A percentile compares a stretch with the other conserved stretches of the same genome.
Evolutionary conservation across 2,329 filamentous ascomycete species (phyloP).

Genomic region (Beauveria sp.): DNA sequence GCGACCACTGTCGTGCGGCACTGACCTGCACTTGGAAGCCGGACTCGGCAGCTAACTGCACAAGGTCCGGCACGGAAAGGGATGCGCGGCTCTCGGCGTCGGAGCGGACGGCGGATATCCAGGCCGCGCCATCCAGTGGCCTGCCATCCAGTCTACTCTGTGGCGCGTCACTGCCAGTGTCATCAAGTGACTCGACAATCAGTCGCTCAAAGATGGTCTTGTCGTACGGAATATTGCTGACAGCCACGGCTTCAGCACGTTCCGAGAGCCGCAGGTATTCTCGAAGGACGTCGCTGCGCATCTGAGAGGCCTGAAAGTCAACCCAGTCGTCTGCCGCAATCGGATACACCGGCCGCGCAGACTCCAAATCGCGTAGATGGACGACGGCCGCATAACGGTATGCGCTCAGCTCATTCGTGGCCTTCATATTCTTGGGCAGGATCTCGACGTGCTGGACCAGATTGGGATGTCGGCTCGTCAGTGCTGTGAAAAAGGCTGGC

Average conservation of each 20-base stretch:
- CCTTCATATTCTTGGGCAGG: slow-evolving; percentile 21
- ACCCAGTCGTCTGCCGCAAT: slow-evolving; percentile 10
- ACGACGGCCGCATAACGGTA: slow-evolving; percentile 23
- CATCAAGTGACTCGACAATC: slow-evolving; percentile 13
- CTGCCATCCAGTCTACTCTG: no score
- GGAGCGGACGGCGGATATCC: slow-evolving; percentile 7
- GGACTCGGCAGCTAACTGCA: slow-evolving; percentile 19
- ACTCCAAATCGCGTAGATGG: slow-evolving; percentile 9
- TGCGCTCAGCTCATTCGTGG: slow-evolving; percentile 22
- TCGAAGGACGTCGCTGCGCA: slow-evolving; percentile 12
- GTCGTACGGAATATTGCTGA: slow-evolving; percentile 21
- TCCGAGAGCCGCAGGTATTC: slow-evolving; percentile 10
- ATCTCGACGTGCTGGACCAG: slow-evolving; percentile 21
- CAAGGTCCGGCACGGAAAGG: slow-evolving; percentile 15
- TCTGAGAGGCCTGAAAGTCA: not conserved
- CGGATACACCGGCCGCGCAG: slow-evolving; percentile 3
- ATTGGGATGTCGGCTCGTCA: slow-evolving; percentile 11
- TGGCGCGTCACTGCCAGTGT: not conserved
- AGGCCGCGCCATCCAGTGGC: slow-evolving; percentile 1
- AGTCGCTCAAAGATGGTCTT: slow-evolving; percentile 24
- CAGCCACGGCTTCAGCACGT: not conserved
- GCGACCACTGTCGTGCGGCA: slow-evolving; percentile 32
- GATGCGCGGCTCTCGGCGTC: slow-evolving; percentile 7
- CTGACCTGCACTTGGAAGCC: slow-evolving; percentile 40
- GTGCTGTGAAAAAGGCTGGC: slow-evolving; percentile 19